Conservation (phyloP, 129 eudicot genomes). For the Mikania micrantha region DNA sequence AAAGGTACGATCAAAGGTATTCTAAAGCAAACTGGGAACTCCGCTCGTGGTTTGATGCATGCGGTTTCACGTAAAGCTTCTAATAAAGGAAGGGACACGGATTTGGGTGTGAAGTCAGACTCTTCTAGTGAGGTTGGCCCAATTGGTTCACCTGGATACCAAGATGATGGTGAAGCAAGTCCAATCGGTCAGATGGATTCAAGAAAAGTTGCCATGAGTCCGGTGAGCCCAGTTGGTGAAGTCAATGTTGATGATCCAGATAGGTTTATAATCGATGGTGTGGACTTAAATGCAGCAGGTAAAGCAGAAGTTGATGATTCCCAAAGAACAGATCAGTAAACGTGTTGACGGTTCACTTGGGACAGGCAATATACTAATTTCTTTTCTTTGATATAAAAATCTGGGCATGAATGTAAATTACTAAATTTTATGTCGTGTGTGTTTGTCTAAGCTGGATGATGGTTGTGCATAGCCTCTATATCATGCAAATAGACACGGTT, state of each 20-base stretch:
- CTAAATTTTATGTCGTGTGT: constrained; percentile 5
- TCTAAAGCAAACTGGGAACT: constrained; percentile 56
- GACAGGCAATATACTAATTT: neutral
- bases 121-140: constrained; percentile 39
- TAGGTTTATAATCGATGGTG: neutral
- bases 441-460: constrained; percentile 7
- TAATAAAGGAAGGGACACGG: constrained; percentile 30
- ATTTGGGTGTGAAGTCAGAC: constrained; percentile 23
- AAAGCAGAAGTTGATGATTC: constrained; percentile 12
- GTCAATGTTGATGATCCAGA: neutral
- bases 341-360: neutral
- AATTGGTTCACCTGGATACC: constrained; percentile 25
- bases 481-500: neutral
- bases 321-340: neutral
- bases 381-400: neutral
- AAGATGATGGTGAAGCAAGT: constrained; percentile 24
- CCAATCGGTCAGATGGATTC: constrained; percentile 21
- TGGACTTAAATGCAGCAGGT: neutral
- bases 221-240: constrained; percentile 18
- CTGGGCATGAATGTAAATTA: neutral
- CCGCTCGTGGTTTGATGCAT: constrained; percentile 56
- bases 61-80: constrained; percentile 56
- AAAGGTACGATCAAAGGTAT: constrained; percentile 57
- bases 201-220: constrained; percentile 2
- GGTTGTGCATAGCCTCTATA: neutral